Conservation (phyloP, 257 asterid species). For the Plantago ovata region DNA sequence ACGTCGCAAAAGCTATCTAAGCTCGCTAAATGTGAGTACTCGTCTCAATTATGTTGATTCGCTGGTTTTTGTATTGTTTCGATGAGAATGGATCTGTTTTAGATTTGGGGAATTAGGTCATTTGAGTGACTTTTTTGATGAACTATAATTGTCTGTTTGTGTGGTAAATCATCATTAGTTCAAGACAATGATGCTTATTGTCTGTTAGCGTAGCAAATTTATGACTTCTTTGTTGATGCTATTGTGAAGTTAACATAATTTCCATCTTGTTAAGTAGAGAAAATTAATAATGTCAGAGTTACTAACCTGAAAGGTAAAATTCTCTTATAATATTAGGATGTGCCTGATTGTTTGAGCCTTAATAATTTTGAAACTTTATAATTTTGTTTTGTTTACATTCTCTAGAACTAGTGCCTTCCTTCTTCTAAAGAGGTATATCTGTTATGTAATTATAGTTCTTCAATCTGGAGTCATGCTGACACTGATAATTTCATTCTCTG, state of each 20-base stretch:
- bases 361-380: not conserved
- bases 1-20: constrained; percentile 89
- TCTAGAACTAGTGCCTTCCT: not conserved
- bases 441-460: not conserved
- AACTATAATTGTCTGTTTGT: no score
- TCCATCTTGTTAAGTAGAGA: not conserved
- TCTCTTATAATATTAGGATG: not conserved
- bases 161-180: no score
- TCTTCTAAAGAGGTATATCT: not conserved
- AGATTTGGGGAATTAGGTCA: no score
- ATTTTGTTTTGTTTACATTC: not conserved
- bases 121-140: no score
- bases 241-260: not conserved
- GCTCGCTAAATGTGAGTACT: constrained; percentile 81
- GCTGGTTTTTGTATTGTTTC: not conserved
- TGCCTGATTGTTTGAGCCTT: not conserved
- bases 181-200: constrained; percentile 6
- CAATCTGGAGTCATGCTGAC: constrained; percentile 1
- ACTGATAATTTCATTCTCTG: constrained; percentile 13
- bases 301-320: not conserved
- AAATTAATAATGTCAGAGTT: constrained; percentile 6
- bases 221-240: not conserved
- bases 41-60: no score
- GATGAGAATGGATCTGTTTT: constrained; percentile 10
- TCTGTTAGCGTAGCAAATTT: not conserved